These are phyloP conservation scores for Boletus rubroflammeus DNA, from an alignment of 768 basidiomycete genomes.

Conservation along the genomic window DNA sequence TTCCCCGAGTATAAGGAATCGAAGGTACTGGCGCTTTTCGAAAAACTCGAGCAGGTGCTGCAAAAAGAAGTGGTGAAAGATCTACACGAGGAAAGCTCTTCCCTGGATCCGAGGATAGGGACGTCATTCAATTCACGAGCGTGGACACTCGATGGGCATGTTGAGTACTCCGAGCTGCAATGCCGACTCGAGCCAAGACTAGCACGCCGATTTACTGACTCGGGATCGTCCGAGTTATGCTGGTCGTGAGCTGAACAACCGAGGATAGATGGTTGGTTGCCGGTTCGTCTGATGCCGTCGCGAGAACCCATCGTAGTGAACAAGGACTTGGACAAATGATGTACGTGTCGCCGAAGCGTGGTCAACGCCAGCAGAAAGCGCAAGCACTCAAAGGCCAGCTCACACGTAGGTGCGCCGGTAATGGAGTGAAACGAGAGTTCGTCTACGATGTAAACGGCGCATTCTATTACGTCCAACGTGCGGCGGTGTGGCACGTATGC, in stretches of 20 bases:
- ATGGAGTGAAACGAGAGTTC: constrained; percentile 11
- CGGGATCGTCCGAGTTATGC: background rate
- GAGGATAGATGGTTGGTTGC: background rate
- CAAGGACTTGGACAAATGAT: constrained; percentile 13
- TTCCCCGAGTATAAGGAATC: constrained; percentile 8
- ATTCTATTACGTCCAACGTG: constrained; percentile 5
- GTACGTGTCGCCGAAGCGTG: constrained; percentile 20
- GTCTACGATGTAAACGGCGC: constrained; percentile 21
- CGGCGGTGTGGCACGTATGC: constrained; percentile 19
- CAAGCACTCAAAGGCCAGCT: constrained; percentile 13
- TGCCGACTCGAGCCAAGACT: constrained; percentile 8
- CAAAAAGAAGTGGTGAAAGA: constrained; percentile 18
- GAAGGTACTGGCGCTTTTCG: constrained; percentile 3
- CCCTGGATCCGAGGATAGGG: background rate
- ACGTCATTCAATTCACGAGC: background rate
- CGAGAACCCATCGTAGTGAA: background rate
- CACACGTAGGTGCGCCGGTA: constrained; percentile 3
- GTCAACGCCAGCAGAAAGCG: constrained; percentile 19
- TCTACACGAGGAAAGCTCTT: constrained; percentile 2
- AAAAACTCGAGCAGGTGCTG: constrained; percentile 20
- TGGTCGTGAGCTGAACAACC: background rate
- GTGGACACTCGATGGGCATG: constrained; percentile 17
- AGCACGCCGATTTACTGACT: background rate
- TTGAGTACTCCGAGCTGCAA: constrained; percentile 23
- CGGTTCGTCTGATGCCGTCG: background rate